Percentiles rank a stretch among this genome's conserved stretches.
Evolutionary conservation across 306 rosid genomes (phyloP).

Genomic region (Rosa rugosa): DNA sequence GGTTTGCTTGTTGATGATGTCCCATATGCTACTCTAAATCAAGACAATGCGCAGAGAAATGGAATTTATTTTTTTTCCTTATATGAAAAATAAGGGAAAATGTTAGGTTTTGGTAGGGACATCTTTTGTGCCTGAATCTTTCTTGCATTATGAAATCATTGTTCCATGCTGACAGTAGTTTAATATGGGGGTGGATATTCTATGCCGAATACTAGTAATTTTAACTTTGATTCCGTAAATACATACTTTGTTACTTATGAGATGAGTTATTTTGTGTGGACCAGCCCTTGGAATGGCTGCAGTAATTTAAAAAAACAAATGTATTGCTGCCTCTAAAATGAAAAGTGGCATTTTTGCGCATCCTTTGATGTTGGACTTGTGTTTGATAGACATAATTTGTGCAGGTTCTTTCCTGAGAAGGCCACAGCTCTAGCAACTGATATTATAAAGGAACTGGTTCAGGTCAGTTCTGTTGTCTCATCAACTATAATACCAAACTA

Average conservation of each 20-base stretch:
- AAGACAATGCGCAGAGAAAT: neutral
- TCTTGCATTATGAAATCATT: neutral
- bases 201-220: neutral
- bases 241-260: neutral
- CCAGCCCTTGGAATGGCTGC: neutral
- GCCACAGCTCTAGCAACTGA: conserved; percentile 63
- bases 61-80: neutral
- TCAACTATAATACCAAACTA: neutral
- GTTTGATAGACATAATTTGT: conserved; percentile 19
- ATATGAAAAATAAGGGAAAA: neutral
- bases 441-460: conserved; percentile 68
- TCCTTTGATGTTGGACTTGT: conserved; percentile 5
- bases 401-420: conserved; percentile 94
- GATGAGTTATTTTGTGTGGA: neutral
- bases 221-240: neutral
- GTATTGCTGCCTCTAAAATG: conserved; percentile 1
- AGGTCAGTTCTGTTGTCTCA: conserved; percentile 46
- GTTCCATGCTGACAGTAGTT: neutral
- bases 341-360: neutral
- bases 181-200: neutral
- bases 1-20: neutral
- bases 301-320: neutral
- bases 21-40: neutral
- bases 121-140: neutral
- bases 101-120: neutral